These are phyloP conservation scores for Thalassiosira mediterranea DNA, from an alignment of 352 stramenopile genomes.

Conservation along the genomic window DNA sequence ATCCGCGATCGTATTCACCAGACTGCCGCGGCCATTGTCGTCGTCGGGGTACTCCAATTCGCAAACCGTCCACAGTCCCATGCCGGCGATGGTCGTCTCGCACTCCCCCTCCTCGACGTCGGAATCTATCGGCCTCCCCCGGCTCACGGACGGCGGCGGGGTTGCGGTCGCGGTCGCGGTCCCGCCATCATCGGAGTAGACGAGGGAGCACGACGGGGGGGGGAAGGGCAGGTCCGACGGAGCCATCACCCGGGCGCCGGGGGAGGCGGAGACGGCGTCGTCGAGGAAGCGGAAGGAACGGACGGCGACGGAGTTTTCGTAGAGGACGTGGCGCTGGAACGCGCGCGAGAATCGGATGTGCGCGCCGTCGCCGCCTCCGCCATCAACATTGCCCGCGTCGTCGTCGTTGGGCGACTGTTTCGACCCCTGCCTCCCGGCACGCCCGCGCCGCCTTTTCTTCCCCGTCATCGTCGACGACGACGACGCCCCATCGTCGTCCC, in stretches of 20 bases:
- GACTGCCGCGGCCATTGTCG: background rate
- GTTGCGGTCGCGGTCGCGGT: background rate
- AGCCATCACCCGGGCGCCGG: constrained; percentile 35
- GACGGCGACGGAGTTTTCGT: constrained; percentile 20
- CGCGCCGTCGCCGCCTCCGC: background rate
- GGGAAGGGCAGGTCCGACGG: constrained; percentile 34
- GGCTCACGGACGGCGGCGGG: background rate
- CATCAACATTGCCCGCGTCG: too few relatives aligned
- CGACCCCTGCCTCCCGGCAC: too few relatives aligned
- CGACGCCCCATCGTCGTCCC: too few relatives aligned
- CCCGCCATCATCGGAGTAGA: constrained; percentile 4
- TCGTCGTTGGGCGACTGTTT: too few relatives aligned
- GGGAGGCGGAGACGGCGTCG: constrained; percentile 52
- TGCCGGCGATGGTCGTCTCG: constrained; percentile 44
- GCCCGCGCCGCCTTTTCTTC: too few relatives aligned
- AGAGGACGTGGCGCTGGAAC: constrained; percentile 56
- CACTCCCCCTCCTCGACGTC: constrained; percentile 34
- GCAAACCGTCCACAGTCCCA: constrained; percentile 32
- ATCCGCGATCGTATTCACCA: background rate
- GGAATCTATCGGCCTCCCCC: constrained; percentile 1
- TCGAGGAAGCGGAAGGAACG: constrained; percentile 69
- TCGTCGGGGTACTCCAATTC: constrained; percentile 35
- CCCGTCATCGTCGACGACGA: too few relatives aligned
- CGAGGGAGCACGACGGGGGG: constrained; percentile 30
- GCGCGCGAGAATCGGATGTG: constrained; percentile 56